A percentile compares a stretch with the other conserved stretches of the same genome.
phyloP scores from a whole-genome alignment of 305 asterid species.

The Caryopteris hybrid region DNA sequence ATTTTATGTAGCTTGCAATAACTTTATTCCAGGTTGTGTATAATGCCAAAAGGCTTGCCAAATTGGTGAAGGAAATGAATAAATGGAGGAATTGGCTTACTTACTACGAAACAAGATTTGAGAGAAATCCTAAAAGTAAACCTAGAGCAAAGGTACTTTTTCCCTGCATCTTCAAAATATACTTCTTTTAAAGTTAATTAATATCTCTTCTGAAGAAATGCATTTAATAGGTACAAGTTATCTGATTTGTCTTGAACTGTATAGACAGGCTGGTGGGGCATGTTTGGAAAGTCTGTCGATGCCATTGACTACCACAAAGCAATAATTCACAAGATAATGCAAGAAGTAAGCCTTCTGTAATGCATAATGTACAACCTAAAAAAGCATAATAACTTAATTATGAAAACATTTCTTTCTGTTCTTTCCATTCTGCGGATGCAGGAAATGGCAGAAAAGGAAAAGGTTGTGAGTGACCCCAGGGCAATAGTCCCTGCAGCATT shows the following conservation, averaged over 20 bases:
- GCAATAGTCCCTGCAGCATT: constrained; percentile 78
- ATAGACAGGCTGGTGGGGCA: constrained; percentile 52
- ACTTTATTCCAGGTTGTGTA: constrained; percentile 52
- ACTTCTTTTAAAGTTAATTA: neutral
- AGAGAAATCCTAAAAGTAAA: constrained; percentile 50
- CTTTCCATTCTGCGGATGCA: constrained; percentile 24
- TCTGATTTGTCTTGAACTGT: constrained; percentile 30
- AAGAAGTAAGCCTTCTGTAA: constrained; percentile 32
- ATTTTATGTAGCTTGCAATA: constrained; percentile 9
- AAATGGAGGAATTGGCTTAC: constrained; percentile 55
- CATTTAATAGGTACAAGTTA: constrained; percentile 9
- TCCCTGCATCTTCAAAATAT: constrained; percentile 2
- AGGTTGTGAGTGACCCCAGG: constrained; percentile 49
- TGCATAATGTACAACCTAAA: neutral
- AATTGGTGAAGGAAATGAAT: constrained; percentile 55
- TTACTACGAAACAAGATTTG: constrained; percentile 58
- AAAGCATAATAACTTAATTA: neutral
- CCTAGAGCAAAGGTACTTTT: constrained; percentile 55
- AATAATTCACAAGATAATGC: constrained; percentile 24
- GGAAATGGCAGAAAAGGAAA: constrained; percentile 72
- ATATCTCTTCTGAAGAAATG: neutral
- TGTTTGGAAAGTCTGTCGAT: constrained; percentile 42
- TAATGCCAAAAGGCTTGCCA: constrained; percentile 56
- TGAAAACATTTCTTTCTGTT: neutral
- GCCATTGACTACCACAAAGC: constrained; percentile 41